Percentiles rank a stretch among this genome's conserved stretches.
phyloP scores from a whole-genome alignment of 768 basidiomycete genomes.

The Dacryopinax primogenitus region DNA sequence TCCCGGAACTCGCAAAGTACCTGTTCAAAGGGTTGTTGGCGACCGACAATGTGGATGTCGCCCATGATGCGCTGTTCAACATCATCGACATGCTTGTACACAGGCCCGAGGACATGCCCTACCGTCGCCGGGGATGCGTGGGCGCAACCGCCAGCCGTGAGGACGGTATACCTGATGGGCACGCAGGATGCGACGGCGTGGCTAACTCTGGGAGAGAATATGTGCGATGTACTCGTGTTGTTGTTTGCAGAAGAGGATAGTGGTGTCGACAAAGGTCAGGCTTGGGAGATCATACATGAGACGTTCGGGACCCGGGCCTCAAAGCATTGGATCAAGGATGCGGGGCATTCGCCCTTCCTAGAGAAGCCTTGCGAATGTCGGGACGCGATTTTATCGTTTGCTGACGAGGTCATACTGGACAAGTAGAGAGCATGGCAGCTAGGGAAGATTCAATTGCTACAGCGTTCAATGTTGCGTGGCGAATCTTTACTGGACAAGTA shows the following conservation, averaged over 20 bases:
- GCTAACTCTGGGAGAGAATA: neutral
- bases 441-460: too few species aligned
- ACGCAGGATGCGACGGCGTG: neutral
- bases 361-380: neutral
- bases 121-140: neutral
- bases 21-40: neutral
- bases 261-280: neutral
- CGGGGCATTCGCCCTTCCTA: neutral
- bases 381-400: neutral
- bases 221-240: neutral
- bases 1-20: neutral
- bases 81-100: neutral
- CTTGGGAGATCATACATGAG: neutral
- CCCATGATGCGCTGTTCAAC: neutral
- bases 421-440: too few species aligned
- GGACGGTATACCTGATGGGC: neutral
- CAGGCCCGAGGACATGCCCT: neutral
- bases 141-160: neutral
- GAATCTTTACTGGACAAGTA: too few species aligned
- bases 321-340: neutral
- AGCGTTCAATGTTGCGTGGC: too few species aligned
- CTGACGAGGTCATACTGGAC: neutral
- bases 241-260: neutral
- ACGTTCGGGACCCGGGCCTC: neutral
- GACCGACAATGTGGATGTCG: neutral